Evolutionary conservation across 345 rosid genomes (phyloP), one percentile per base, ranked within the genome.

Genomic region (Boechera retrofracta): DNA sequence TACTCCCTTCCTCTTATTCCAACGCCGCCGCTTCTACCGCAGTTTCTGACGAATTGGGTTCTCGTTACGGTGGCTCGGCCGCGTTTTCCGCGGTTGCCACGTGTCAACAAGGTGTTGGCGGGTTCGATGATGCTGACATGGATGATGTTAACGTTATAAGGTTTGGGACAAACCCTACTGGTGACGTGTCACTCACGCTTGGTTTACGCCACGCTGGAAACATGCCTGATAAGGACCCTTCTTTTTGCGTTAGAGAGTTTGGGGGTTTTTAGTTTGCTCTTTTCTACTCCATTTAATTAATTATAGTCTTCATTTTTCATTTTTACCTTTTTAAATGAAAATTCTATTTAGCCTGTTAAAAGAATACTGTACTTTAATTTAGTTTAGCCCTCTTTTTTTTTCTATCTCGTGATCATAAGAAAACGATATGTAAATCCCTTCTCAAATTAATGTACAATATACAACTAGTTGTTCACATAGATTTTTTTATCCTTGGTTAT

Each of bases 151-250:
- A 86, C 10, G 82, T 86, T 39, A 84, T 89, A 42, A 85, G 97
- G 80, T 87, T 89, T 53, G 98, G 97, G 86, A 83, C 93, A 79
- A 83, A 91, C 11, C 78, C 64, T 67, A 79, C 84, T 9, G 95
- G 97, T 31, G 95, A 92, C 64, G 97, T 94, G 54, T 94, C 98
- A 15, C 94, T 94, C 77, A 94, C 98, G 33, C 84, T 94, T 80
- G 98, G 98, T 86, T 80, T 94, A 70, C 97, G 92, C 73, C 98
- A 94, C 66, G 85, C 91, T 64, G 95, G 95, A 45, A 90, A 87
- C 79, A 81, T 83, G 77, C 86, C 94, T 29, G 95, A 91, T 51
- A 88, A 86, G 61, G 81, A 70, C 21, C 74, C 81, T 56, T 72
- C 93, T 56, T 94, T 94, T 88, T 84, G 93, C 8, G 79, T 89